phyloP scores from a whole-genome alignment of 495 filamentous ascomycete species.

The Halenospora varia region DNA sequence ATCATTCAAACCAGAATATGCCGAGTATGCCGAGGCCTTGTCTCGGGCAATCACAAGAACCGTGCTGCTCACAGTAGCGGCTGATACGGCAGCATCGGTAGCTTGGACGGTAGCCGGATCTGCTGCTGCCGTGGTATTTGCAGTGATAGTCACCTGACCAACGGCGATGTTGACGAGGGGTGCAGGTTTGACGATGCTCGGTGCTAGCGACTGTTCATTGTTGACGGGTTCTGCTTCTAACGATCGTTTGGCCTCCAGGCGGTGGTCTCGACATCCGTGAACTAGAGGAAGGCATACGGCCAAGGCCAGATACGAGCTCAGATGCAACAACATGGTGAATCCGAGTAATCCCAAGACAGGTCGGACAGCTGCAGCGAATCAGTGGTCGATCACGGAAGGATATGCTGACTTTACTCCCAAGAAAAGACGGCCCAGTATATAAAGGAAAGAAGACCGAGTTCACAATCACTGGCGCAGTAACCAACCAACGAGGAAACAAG shows the following conservation, averaged over 20 bases:
- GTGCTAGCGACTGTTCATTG: slow-evolving; percentile 4
- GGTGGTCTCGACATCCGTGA: background rate
- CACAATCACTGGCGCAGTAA: background rate
- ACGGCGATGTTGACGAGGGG: slow-evolving; percentile 1
- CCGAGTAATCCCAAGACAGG: no score
- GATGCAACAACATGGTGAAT: background rate
- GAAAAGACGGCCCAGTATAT: background rate
- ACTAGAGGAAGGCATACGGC: slow-evolving; percentile 3
- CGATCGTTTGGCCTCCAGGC: background rate
- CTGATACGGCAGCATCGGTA: background rate
- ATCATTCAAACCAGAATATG: slow-evolving; percentile 50
- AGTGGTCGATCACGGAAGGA: background rate
- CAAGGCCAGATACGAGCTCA: slow-evolving; percentile 1
- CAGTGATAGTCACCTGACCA: background rate
- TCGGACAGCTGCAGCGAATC: no score
- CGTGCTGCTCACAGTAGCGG: slow-evolving; percentile 31
- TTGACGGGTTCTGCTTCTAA: background rate
- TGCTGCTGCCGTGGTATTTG: slow-evolving; percentile 4
- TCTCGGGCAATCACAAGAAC: slow-evolving; percentile 56
- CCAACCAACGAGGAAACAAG: background rate
- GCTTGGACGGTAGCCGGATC: background rate
- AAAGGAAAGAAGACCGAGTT: background rate
- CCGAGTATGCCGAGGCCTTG: slow-evolving; percentile 37
- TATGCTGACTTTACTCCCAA: background rate
- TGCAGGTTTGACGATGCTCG: background rate